Conservation (phyloP, 495 filamentous ascomycete species). For the Penicillium angulare region DNA sequence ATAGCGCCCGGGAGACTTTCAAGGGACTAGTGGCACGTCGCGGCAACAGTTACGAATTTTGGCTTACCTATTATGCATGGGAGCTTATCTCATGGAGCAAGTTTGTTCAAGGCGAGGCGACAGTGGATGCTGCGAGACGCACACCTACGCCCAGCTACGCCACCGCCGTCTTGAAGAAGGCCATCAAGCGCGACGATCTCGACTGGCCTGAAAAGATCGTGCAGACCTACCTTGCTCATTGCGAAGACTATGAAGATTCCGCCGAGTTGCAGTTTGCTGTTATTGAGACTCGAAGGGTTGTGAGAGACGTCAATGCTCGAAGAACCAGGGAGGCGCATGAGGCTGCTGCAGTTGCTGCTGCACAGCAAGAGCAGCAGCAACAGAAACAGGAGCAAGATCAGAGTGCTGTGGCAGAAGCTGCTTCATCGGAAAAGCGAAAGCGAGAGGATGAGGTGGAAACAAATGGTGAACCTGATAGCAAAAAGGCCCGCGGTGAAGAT, state of each 20-base stretch:
- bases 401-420: constrained; percentile 18
- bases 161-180: constrained; percentile 70
- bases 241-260: constrained; percentile 78
- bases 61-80: constrained; percentile 88
- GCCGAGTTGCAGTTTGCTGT: constrained; percentile 68
- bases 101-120: constrained; percentile 48
- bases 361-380: too few relatives aligned
- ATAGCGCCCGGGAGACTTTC: constrained; percentile 70
- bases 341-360: constrained; percentile 49
- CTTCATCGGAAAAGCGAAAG: constrained; percentile 64
- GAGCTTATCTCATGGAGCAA: constrained; percentile 73
- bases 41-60: constrained; percentile 83
- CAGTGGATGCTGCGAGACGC: constrained; percentile 44
- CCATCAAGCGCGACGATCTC: constrained; percentile 64
- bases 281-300: constrained; percentile 64
- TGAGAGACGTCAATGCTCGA: constrained; percentile 59
- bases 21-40: constrained; percentile 64
- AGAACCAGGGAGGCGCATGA: constrained; percentile 64
- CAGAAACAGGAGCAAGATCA: constrained; percentile 30
- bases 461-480: constrained; percentile 46
- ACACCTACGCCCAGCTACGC: constrained; percentile 60
- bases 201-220: constrained; percentile 92
- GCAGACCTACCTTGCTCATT: constrained; percentile 79
- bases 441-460: constrained; percentile 55
- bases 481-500: constrained; percentile 59